Evolutionary conservation across 2,329 filamentous ascomycete species (phyloP), one percentile per base, ranked within the genome.

Genomic region (Aspergillus carbonarius): DNA sequence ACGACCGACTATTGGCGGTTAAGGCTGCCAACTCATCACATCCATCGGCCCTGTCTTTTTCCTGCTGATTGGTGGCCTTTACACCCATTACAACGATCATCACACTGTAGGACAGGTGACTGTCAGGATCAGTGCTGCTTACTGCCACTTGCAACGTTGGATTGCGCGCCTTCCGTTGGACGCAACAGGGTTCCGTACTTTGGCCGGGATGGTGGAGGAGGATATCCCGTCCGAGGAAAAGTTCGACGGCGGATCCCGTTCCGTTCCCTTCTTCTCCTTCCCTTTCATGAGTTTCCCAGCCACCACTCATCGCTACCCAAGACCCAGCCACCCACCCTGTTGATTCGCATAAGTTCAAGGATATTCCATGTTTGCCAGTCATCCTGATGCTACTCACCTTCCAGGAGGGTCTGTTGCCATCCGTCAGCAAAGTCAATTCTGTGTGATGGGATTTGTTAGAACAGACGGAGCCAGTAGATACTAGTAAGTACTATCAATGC

Each of bases 11-110:
- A 59, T 59, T 59, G 60, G 57, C 47, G 47, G 55, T 58, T 52
- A 32, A 35, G 35, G 47, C 40, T 62, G 60, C 60, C 60, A 62
- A 55, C 60, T 62, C 50, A 53, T 55, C 51, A 55, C 54, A 54
- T 57, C 50, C 52, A 56, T 59, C 47, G 48, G 32, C 35, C 18
- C 40, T 48, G 42, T 20, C 35, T 50, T 23, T 42, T 23, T 25
- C 12, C 42, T n/a, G 20, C 18, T 57, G 51, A 58, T 55, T 62
- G 60, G 57, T 30, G 60, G 54, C 34, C 39, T 37, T 57, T 42
- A n/a, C 17, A 17, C 23, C 48, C 32, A 27, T 37, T 17, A 34
- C 37, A 20, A 51, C 34, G 49, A 51, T 23, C 18, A 23, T 51
- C 34, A 37, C 15, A 20, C 34, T 37, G 20, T 51, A 25, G 34